These are phyloP conservation scores for Stropharia rugosoannulata DNA, from an alignment of 768 basidiomycete species.

Conservation along the genomic window DNA sequence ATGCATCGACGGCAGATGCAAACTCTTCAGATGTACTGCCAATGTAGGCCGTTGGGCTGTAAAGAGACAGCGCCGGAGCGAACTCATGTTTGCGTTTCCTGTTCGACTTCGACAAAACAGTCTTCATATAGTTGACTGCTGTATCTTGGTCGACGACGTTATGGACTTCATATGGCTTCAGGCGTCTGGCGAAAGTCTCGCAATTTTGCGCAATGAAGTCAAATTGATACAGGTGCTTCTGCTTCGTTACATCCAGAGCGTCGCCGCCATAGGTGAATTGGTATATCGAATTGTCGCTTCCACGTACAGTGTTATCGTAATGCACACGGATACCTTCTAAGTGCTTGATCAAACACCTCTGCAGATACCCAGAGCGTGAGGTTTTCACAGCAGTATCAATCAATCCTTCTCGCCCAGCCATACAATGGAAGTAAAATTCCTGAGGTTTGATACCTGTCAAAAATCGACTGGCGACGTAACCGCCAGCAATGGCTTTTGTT, in stretches of 20 bases:
- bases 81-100: conserved; percentile 40
- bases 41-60: conserved; percentile 75
- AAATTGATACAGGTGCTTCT: conserved; percentile 93
- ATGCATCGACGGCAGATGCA: conserved; percentile 75
- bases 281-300: conserved; percentile 89
- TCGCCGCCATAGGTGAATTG: conserved; percentile 99
- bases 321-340: conserved; percentile 95
- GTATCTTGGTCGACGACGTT: conserved; percentile 63
- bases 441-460: conserved; percentile 97
- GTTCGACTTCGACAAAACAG: conserved; percentile 73
- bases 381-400: conserved; percentile 99
- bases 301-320: conserved; percentile 97
- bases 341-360: conserved; percentile 98
- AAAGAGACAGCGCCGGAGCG: conserved; percentile 72
- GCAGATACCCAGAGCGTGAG: conserved; percentile 95
- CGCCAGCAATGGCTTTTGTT: conserved; percentile 97
- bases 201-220: conserved; percentile 91
- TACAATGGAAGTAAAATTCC: conserved; percentile 99
- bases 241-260: conserved; percentile 93
- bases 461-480: conserved; percentile 97
- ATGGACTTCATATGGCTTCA: conserved; percentile 58
- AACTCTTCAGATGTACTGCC: conserved; percentile 94
- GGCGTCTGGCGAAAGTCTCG: conserved; percentile 69
- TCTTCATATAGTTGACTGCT: conserved; percentile 84
- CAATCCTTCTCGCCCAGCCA: conserved; percentile 98